These are phyloP conservation scores for Fusarium tjaetaba DNA, from an alignment of 2,329 filamentous ascomycete species.

Conservation along the genomic window DNA sequence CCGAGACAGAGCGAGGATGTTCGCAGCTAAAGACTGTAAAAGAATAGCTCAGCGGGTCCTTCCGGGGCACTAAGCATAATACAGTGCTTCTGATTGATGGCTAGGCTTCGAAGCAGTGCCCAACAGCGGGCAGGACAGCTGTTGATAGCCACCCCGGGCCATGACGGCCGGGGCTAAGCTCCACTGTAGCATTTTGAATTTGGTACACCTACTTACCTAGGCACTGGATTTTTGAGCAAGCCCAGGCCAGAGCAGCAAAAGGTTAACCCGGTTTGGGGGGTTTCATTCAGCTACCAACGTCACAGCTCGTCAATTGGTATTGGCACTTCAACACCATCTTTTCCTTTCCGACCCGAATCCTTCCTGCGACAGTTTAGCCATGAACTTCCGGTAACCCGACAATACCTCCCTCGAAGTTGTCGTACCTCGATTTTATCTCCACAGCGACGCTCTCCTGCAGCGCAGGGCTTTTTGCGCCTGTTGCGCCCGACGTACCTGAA, in stretches of 20 bases:
- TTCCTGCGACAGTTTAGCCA: conserved; percentile 23
- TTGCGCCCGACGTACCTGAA: conserved; percentile 23
- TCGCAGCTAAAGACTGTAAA: conserved; percentile 9
- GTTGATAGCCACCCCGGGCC: conserved; percentile 29
- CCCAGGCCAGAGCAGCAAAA: conserved; percentile 9
- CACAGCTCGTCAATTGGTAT: conserved; percentile 37
- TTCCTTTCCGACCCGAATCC: conserved; percentile 16
- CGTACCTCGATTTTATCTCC: conserved; percentile 1
- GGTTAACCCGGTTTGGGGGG: conserved; percentile 30
- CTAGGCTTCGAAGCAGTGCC: conserved; percentile 15
- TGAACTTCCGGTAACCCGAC: conserved; percentile 38
- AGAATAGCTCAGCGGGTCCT: conserved; percentile 40
- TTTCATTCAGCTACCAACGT: conserved; percentile 35
- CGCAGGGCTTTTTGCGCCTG: conserved; percentile 23
- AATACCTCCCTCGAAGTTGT: conserved; percentile 4
- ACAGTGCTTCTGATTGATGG: conserved; percentile 42
- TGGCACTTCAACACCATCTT: conserved; percentile 31
- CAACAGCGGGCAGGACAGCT: conserved; percentile 23
- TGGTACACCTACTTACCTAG: not conserved
- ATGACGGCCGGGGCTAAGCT: conserved; percentile 9
- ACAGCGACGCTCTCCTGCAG: conserved; percentile 11
- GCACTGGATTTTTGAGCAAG: conserved; percentile 21
- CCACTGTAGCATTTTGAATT: not conserved
- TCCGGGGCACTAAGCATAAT: conserved; percentile 45
- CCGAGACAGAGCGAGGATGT: conserved; percentile 42